Evolutionary conservation across 1,284 basidiomycete species (phyloP).

Genomic region (Porodaedalea pini): DNA sequence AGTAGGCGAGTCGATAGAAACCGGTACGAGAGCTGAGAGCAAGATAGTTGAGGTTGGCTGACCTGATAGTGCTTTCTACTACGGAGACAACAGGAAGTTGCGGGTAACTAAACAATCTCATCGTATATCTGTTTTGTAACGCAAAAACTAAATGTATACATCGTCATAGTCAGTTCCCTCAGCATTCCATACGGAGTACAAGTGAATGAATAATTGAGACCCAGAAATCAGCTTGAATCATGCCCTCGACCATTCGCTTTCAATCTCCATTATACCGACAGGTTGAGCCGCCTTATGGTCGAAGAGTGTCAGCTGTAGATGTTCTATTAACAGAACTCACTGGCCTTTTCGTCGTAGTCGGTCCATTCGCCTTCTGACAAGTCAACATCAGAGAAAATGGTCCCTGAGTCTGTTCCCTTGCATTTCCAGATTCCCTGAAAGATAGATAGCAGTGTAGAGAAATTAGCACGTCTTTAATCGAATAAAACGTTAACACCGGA

Average conservation of each 20-base stretch:
- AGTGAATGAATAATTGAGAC: no score
- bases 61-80: background rate
- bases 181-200: no score
- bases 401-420: constrained; percentile 50
- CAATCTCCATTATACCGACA: constrained; percentile 60
- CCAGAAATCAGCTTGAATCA: no score
- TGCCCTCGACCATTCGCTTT: constrained; percentile 64
- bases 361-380: constrained; percentile 67
- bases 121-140: no score
- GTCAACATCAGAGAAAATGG: constrained; percentile 59
- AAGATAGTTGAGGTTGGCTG: background rate
- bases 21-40: background rate
- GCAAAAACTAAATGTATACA: no score
- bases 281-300: constrained; percentile 52
- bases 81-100: no score
- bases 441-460: constrained; percentile 4
- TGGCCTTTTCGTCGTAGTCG: constrained; percentile 80
- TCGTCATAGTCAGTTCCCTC: no score
- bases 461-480: constrained; percentile 13
- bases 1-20: background rate
- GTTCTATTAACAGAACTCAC: constrained; percentile 12
- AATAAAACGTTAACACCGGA: constrained; percentile 28
- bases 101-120: no score
- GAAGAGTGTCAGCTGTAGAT: background rate
- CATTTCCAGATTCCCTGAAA: constrained; percentile 69